These are phyloP conservation scores for Cordyceps javanica DNA, from an alignment of 2,329 filamentous ascomycete species.

Conservation along the genomic window DNA sequence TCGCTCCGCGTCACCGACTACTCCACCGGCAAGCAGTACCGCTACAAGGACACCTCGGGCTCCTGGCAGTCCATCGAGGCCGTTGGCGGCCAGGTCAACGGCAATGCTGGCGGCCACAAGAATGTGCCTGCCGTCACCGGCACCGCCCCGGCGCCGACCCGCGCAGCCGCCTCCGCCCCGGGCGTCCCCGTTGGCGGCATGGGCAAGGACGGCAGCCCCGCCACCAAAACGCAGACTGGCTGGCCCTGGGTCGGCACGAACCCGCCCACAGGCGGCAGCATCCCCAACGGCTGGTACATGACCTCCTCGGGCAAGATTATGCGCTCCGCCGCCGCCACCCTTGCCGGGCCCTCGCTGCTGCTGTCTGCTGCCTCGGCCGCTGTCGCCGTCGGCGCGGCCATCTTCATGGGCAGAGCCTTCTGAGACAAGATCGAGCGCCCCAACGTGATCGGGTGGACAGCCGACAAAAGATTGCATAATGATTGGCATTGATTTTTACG, in stretches of 20 bases:
- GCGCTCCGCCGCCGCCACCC: slow-evolving; percentile 50
- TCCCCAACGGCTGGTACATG: slow-evolving; percentile 78
- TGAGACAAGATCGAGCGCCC: not conserved
- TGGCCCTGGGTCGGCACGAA: slow-evolving; percentile 62
- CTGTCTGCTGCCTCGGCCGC: slow-evolving; percentile 22
- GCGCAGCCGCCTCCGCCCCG: slow-evolving; percentile 52
- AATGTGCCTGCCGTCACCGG: slow-evolving; percentile 43
- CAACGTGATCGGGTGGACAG: not conserved
- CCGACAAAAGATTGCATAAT: not conserved
- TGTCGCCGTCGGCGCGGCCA: slow-evolving; percentile 15
- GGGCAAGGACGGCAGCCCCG: slow-evolving; percentile 47
- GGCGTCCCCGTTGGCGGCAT: slow-evolving; percentile 67
- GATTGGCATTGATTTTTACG: not conserved
- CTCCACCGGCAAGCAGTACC: slow-evolving; percentile 81
- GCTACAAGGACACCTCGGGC: slow-evolving; percentile 72
- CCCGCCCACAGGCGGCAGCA: slow-evolving; percentile 45
- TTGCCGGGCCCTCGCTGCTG: slow-evolving; percentile 18
- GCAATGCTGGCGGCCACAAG: slow-evolving; percentile 52
- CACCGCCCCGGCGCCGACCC: slow-evolving; percentile 58
- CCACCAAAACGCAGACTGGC: slow-evolving; percentile 50
- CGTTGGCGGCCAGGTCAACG: slow-evolving; percentile 71
- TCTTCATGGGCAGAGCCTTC: slow-evolving; percentile 16
- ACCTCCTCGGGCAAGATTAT: slow-evolving; percentile 73
- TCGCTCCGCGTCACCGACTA: slow-evolving; percentile 79
- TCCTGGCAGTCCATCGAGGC: slow-evolving; percentile 77